phyloP scores from a whole-genome alignment of 73 alveolate species.

The Tetrahymena elliotti region DNA sequence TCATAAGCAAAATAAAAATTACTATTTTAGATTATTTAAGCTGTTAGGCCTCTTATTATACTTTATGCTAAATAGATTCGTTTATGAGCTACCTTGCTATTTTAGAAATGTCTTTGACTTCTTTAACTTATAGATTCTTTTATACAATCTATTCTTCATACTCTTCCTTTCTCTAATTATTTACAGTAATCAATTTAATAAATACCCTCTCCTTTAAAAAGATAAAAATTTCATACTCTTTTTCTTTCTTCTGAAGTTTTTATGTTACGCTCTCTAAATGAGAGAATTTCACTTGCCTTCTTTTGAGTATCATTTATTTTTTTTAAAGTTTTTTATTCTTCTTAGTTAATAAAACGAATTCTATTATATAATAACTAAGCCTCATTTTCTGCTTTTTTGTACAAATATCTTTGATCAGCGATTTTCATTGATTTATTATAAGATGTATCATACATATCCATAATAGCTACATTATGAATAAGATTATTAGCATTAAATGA shows the following conservation, averaged over 20 bases:
- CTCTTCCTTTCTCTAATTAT: neutral
- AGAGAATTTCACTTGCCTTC: neutral
- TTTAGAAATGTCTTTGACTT: neutral
- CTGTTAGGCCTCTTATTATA: neutral
- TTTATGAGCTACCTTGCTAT: neutral
- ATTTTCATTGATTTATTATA: neutral
- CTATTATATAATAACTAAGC: neutral
- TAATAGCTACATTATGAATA: neutral
- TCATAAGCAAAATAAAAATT: neutral
- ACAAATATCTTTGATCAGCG: neutral
- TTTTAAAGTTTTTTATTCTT: neutral
- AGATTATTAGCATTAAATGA: neutral
- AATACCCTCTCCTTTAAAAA: neutral
- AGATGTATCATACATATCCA: neutral
- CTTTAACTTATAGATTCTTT: neutral
- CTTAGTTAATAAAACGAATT: neutral
- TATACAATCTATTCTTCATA: neutral
- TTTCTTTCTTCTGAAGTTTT: neutral
- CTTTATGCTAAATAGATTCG: neutral
- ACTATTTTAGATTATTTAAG: neutral
- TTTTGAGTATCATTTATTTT: neutral
- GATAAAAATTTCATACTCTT: neutral
- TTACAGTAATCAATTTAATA: neutral
- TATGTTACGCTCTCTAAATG: neutral
- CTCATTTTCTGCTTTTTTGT: neutral